Evolutionary conservation across 257 asterid genomes (phyloP).

Genomic region (Ehretia macrophylla): DNA sequence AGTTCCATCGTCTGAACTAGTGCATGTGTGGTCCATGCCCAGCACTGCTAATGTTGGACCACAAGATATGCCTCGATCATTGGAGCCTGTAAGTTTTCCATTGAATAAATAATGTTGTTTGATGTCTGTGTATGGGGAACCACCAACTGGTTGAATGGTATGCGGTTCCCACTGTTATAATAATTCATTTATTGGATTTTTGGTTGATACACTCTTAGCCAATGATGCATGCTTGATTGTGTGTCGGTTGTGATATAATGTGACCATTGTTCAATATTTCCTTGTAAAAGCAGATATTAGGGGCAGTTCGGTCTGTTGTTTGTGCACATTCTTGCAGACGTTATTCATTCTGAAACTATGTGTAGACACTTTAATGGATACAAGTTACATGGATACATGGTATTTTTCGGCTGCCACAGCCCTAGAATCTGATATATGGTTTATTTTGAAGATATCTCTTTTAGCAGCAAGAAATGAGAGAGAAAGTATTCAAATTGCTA

Average conservation of each 20-base stretch:
- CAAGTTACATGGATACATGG: not conserved
- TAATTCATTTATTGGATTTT: too few relatives aligned
- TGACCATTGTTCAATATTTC: too few relatives aligned
- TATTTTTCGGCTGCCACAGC: conserved; percentile 4
- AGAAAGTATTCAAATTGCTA: conserved; percentile 86
- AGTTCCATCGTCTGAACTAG: conserved; percentile 69
- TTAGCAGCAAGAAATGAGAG: conserved; percentile 97
- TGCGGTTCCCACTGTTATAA: too few relatives aligned
- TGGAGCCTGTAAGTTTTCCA: conserved; percentile 65
- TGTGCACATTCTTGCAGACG: not conserved
- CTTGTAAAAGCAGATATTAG: too few relatives aligned
- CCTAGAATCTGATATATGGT: conserved; percentile 28
- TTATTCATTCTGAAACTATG: not conserved
- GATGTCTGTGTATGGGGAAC: too few relatives aligned
- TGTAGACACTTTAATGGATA: not conserved
- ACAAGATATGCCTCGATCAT: conserved; percentile 79
- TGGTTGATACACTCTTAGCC: too few relatives aligned
- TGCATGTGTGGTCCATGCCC: conserved; percentile 97
- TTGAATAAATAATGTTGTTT: too few relatives aligned
- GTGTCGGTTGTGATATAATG: too few relatives aligned
- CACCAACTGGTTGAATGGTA: too few relatives aligned
- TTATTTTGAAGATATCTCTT: conserved; percentile 77
- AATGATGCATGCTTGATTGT: too few relatives aligned
- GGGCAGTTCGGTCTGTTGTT: not conserved
- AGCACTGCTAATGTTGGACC: conserved; percentile 89